These are phyloP conservation scores for Blumeriella jaapii DNA, from an alignment of 2,329 filamentous ascomycete species.

Conservation along the genomic window DNA sequence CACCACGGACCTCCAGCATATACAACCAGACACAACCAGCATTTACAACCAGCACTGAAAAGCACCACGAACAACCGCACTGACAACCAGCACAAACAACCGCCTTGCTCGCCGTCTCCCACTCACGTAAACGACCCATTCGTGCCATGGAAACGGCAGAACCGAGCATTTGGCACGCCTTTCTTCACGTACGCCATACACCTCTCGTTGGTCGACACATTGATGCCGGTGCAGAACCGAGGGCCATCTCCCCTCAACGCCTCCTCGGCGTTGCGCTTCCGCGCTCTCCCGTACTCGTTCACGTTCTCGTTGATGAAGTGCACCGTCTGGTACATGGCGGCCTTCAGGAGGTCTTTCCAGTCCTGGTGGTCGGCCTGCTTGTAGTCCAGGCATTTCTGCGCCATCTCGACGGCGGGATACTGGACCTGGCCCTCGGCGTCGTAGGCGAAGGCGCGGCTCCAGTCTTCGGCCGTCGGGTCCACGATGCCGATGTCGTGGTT, in stretches of 20 bases:
- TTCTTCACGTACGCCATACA: background rate
- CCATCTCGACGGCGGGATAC: constrained; percentile 1
- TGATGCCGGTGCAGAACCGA: background rate
- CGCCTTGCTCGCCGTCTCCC: no score
- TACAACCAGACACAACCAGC: no score
- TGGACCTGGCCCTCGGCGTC: background rate
- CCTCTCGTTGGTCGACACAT: background rate
- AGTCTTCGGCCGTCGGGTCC: background rate
- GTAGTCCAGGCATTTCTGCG: background rate
- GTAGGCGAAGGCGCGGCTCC: background rate
- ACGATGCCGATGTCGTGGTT: background rate
- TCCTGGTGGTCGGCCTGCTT: background rate
- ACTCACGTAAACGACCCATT: no score
- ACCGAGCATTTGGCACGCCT: background rate
- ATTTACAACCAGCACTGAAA: no score
- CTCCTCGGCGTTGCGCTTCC: background rate
- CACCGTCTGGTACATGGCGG: background rate
- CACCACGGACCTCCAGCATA: no score
- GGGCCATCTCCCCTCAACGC: background rate
- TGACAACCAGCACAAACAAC: no score
- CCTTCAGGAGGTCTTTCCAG: background rate
- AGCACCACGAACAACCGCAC: no score
- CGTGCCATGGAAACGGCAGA: background rate
- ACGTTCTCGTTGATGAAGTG: background rate
- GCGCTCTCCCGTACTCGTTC: background rate